A percentile compares a stretch with the other conserved stretches of the same genome.
Conservation (phyloP, 768 basidiomycete species). For the Suillus lakei region DNA sequence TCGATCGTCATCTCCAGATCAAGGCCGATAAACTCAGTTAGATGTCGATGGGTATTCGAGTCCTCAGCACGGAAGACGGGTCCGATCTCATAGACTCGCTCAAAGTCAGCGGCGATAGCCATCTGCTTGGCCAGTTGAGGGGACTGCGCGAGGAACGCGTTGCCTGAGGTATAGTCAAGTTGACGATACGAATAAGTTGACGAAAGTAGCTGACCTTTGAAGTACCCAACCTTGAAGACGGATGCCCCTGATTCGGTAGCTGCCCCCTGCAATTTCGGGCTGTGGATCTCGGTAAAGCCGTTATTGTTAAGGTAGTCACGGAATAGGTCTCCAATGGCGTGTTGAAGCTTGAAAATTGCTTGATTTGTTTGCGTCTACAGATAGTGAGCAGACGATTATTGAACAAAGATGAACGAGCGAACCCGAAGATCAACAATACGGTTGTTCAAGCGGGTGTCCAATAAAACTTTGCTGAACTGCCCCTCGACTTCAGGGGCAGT, state of each 20-base stretch:
- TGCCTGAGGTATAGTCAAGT: conserved; percentile 51
- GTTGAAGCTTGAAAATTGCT: conserved; percentile 91
- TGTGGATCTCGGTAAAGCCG: conserved; percentile 94
- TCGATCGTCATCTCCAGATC: conserved; percentile 99
- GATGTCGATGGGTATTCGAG: conserved; percentile 95
- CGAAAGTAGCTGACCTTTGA: conserved; percentile 66
- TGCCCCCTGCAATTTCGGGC: conserved; percentile 95
- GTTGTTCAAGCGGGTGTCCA: conserved; percentile 95
- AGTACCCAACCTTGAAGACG: conserved; percentile 98
- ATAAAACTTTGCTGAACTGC: conserved; percentile 79
- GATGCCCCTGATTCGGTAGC: conserved; percentile 97
- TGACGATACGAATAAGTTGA: conserved; percentile 5
- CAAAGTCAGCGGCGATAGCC: conserved; percentile 98
- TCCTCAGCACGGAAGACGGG: conserved; percentile 98
- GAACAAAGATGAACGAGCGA: conserved; percentile 31
- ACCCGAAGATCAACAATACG: conserved; percentile 93
- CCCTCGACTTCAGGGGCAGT: conserved; percentile 62
- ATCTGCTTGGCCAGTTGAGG: conserved; percentile 99
- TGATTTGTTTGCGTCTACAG: conserved; percentile 91
- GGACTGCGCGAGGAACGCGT: conserved; percentile 93
- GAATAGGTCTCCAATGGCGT: conserved; percentile 89
- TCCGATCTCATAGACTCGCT: conserved; percentile 97
- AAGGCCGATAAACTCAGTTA: conserved; percentile 98
- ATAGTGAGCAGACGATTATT: conserved; percentile 10
- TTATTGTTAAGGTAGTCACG: conserved; percentile 74